phyloP scores from a whole-genome alignment of 2,329 filamentous ascomycete genomes.

The Ilyonectria robusta region DNA sequence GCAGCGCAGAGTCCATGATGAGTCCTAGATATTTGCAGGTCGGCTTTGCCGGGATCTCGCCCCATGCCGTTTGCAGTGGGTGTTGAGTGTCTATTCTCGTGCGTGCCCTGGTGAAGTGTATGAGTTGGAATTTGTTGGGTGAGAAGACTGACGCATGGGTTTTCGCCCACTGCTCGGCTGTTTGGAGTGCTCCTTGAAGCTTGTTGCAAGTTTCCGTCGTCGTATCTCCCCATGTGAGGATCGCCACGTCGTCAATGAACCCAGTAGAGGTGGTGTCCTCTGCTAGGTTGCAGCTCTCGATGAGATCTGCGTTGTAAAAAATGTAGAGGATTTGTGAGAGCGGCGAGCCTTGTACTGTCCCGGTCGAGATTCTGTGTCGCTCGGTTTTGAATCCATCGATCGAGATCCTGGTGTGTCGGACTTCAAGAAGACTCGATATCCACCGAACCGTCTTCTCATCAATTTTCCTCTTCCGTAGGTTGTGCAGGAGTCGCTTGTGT shows the following conservation, averaged over 20 bases:
- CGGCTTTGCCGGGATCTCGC: not conserved
- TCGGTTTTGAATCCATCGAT: constrained; percentile 16
- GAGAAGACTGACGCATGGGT: not conserved
- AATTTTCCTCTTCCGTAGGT: not conserved
- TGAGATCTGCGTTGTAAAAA: not conserved
- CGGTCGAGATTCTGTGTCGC: not conserved
- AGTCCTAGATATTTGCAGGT: not conserved
- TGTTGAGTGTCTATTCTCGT: not conserved
- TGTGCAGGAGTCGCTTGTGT: not conserved
- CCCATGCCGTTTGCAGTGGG: not conserved
- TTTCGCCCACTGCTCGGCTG: not conserved
- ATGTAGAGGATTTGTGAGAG: constrained; percentile 18
- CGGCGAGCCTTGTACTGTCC: constrained; percentile 11
- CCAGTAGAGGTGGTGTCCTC: not conserved
- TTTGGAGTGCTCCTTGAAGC: not conserved
- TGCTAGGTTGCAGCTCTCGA: not conserved
- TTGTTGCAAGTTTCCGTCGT: not conserved
- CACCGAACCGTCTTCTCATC: not conserved
- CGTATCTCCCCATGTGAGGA: not conserved
- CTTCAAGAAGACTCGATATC: not conserved
- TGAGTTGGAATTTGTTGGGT: not conserved
- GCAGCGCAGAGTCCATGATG: not conserved
- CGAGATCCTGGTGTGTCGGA: not conserved
- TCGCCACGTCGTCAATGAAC: not conserved
- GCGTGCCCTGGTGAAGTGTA: not conserved